Percentiles rank a stretch among this genome's conserved stretches.
Conservation (phyloP, 371 early-diverging fungal genomes). For the Entomophthora muscae region DNA sequence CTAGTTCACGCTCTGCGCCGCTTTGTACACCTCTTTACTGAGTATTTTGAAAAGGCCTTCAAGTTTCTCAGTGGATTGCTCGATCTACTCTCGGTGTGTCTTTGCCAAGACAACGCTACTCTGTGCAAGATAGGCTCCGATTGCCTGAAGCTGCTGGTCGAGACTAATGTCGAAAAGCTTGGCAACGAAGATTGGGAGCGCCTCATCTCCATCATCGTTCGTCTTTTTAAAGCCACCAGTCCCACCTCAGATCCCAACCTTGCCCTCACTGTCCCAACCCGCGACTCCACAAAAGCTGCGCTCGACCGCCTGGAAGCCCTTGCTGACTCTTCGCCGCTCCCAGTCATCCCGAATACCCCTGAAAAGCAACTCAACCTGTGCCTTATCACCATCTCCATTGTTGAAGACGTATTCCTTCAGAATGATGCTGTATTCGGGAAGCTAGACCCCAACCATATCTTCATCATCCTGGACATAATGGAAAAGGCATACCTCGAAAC, state of each 20-base stretch:
- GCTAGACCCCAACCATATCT: constrained; percentile 33
- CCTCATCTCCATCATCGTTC: constrained; percentile 39
- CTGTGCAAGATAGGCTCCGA: constrained; percentile 80
- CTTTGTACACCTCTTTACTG: constrained; percentile 67
- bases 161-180: constrained; percentile 50
- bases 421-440: constrained; percentile 38
- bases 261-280: not conserved
- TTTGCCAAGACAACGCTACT: constrained; percentile 70
- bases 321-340: not conserved
- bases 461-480: constrained; percentile 54
- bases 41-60: constrained; percentile 48
- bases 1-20: constrained; percentile 73
- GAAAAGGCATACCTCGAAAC: constrained; percentile 72
- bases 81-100: constrained; percentile 58
- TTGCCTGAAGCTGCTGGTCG: constrained; percentile 76
- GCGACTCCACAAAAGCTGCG: not conserved
- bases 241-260: not conserved
- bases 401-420: constrained; percentile 40
- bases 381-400: constrained; percentile 51
- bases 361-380: constrained; percentile 21
- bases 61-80: constrained; percentile 54
- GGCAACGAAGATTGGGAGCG: constrained; percentile 47
- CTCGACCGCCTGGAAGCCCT: not conserved
- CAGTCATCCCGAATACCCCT: not conserved
- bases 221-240: constrained; percentile 32